Evolutionary conservation across 768 basidiomycete genomes (phyloP).

Genomic region (Suillus brevipes): DNA sequence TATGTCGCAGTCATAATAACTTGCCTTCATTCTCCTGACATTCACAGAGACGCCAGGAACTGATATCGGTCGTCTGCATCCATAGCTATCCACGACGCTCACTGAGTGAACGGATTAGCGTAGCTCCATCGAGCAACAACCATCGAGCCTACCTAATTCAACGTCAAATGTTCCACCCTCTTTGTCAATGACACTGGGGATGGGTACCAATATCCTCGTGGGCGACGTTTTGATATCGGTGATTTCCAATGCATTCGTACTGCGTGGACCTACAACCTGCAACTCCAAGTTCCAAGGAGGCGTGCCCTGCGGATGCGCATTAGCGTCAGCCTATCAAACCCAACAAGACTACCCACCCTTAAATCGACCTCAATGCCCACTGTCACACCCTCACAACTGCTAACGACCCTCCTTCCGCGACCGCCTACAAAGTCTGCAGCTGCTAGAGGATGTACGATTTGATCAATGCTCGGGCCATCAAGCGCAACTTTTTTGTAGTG

Average conservation of each 20-base stretch:
- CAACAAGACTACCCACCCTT: slow-evolving; percentile 46
- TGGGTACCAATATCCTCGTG: slow-evolving; percentile 61
- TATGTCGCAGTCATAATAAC: slow-evolving; percentile 17
- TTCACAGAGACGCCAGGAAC: slow-evolving; percentile 82
- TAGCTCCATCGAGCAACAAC: not conserved
- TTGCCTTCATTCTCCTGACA: slow-evolving; percentile 77
- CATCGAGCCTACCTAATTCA: slow-evolving; percentile 56
- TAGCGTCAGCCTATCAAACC: not conserved
- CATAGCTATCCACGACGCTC: slow-evolving; percentile 84
- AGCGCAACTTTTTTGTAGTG: slow-evolving; percentile 80
- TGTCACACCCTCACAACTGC: slow-evolving; percentile 75
- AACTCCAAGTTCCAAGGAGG: slow-evolving; percentile 89
- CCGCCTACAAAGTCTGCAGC: slow-evolving; percentile 67
- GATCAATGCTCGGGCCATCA: slow-evolving; percentile 76
- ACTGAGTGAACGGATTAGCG: slow-evolving; percentile 43
- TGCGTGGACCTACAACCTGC: slow-evolving; percentile 74
- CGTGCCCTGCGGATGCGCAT: slow-evolving; percentile 58
- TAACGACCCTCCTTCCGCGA: slow-evolving; percentile 56
- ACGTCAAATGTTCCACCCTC: slow-evolving; percentile 80
- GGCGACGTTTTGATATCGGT: slow-evolving; percentile 53
- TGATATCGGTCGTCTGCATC: slow-evolving; percentile 75
- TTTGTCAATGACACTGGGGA: slow-evolving; percentile 63
- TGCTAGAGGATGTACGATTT: slow-evolving; percentile 88
- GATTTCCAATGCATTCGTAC: slow-evolving; percentile 58
- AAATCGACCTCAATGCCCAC: slow-evolving; percentile 83